Evolutionary conservation across 1,139 yeast species (phyloP).

Genomic region (Hyphopichia fennica): DNA sequence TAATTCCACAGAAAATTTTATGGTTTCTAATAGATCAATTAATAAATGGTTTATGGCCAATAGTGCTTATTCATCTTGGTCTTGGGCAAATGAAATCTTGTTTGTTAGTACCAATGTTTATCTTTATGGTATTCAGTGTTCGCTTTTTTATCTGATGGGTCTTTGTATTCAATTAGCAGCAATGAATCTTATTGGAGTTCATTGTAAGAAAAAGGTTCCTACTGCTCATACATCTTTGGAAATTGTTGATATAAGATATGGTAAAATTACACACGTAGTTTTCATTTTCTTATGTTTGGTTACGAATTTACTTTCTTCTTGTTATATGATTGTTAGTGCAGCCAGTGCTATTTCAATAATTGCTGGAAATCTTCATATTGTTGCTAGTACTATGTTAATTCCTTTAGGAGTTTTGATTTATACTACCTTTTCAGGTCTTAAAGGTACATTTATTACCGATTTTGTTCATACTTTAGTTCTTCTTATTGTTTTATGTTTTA

Average conservation of each 20-base stretch:
- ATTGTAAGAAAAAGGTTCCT: slow-evolving; percentile 31
- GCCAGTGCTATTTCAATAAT: slow-evolving; percentile 34
- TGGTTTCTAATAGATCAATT: slow-evolving; percentile 29
- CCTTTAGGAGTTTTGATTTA: slow-evolving; percentile 39
- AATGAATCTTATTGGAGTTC: slow-evolving; percentile 28
- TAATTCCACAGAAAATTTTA: slow-evolving; percentile 29
- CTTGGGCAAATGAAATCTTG: slow-evolving; percentile 32
- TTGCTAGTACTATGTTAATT: slow-evolving; percentile 32
- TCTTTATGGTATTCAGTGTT: slow-evolving; percentile 26
- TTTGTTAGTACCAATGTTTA: slow-evolving; percentile 28
- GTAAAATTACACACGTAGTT: slow-evolving; percentile 27
- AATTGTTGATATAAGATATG: slow-evolving; percentile 31
- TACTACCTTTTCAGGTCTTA: slow-evolving; percentile 42
- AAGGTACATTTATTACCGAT: slow-evolving; percentile 41
- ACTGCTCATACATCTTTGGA: slow-evolving; percentile 30
- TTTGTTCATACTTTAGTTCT: slow-evolving; percentile 35
- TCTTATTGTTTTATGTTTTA: slow-evolving; percentile 26
- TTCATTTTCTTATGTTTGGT: slow-evolving; percentile 31
- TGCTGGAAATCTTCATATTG: slow-evolving; percentile 33
- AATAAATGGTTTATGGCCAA: slow-evolving; percentile 27
- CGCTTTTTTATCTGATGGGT: slow-evolving; percentile 29
- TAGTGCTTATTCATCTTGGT: slow-evolving; percentile 29
- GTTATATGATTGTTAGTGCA: slow-evolving; percentile 39
- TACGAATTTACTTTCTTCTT: slow-evolving; percentile 32
- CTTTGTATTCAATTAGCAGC: slow-evolving; percentile 28